A percentile compares a stretch with the other conserved stretches of the same genome.
Evolutionary conservation across 208 protist species (phyloP).

Genomic region (Wallacemonas sp.): DNA sequence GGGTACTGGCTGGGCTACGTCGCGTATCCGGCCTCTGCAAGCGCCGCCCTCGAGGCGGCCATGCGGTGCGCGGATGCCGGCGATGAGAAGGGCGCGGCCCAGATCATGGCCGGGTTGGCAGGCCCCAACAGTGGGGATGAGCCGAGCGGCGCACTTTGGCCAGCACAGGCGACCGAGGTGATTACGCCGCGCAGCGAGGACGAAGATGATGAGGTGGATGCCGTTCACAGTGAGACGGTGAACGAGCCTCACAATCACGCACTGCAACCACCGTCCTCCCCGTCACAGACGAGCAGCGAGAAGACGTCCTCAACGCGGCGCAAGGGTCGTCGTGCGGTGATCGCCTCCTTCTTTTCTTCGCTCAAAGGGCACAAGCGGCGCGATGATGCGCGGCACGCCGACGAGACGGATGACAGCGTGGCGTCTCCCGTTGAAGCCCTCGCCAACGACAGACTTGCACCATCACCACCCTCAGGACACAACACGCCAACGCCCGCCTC

Average conservation of each 20-base stretch:
- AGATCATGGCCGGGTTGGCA: not conserved
- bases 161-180: not conserved
- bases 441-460: too few relatives aligned
- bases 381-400: not conserved
- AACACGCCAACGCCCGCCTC: too few relatives aligned
- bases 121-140: not conserved
- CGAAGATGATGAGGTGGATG: not conserved
- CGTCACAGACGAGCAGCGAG: too few relatives aligned
- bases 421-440: not conserved
- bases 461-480: too few relatives aligned
- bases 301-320: not conserved
- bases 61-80: not conserved
- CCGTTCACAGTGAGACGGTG: too few relatives aligned
- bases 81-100: not conserved
- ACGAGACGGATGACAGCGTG: not conserved
- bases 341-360: conserved; percentile 5
- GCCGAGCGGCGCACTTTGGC: not conserved
- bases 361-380: not conserved
- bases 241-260: too few relatives aligned
- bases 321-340: not conserved
- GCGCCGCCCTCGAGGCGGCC: not conserved
- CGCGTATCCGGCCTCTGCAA: conserved; percentile 14
- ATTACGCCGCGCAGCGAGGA: not conserved
- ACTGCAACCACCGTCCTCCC: not conserved
- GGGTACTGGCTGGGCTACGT: conserved; percentile 90